phyloP scores from a whole-genome alignment of 495 filamentous ascomycete genomes.

The Thozetella sp. region DNA sequence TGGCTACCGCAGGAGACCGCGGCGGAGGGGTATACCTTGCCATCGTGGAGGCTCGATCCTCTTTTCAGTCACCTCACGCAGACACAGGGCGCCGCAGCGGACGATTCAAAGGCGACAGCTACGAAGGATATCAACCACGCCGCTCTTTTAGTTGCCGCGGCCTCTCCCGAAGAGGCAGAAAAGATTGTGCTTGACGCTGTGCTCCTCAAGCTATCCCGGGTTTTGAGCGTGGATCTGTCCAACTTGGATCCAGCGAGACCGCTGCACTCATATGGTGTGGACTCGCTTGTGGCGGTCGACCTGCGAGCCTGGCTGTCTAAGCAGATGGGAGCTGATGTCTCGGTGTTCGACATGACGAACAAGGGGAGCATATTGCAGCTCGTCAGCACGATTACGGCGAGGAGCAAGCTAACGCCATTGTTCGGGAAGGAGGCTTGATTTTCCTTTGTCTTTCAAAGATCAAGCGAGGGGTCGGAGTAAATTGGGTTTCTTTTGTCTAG shows the following conservation, averaged over 20 bases:
- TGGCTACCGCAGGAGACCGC: constrained; percentile 8
- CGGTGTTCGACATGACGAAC: constrained; percentile 27
- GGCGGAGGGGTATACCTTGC: constrained; percentile 1
- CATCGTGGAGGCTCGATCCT: constrained; percentile 7
- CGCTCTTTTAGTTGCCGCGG: neutral
- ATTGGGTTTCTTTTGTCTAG: no score
- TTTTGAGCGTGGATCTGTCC: neutral
- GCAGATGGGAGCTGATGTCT: constrained; percentile 30
- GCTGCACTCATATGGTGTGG: constrained; percentile 30
- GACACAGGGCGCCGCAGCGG: neutral
- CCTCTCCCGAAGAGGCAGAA: constrained; percentile 4
- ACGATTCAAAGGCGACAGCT: neutral
- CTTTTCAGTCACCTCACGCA: constrained; percentile 9
- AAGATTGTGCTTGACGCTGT: constrained; percentile 7
- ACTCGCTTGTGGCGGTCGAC: constrained; percentile 52
- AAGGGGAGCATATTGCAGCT: constrained; percentile 13
- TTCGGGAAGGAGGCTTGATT: constrained; percentile 5
- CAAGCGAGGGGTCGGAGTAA: no score
- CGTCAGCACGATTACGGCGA: constrained; percentile 7
- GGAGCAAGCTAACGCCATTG: constrained; percentile 5
- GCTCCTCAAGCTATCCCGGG: constrained; percentile 7
- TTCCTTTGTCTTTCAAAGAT: no score
- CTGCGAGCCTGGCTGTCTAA: constrained; percentile 44
- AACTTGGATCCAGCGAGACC: constrained; percentile 15
- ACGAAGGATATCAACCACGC: constrained; percentile 2